Evolutionary conservation across 768 basidiomycete genomes (phyloP), one percentile per base, ranked within the genome.

Genomic region (Wakefieldia striispora): DNA sequence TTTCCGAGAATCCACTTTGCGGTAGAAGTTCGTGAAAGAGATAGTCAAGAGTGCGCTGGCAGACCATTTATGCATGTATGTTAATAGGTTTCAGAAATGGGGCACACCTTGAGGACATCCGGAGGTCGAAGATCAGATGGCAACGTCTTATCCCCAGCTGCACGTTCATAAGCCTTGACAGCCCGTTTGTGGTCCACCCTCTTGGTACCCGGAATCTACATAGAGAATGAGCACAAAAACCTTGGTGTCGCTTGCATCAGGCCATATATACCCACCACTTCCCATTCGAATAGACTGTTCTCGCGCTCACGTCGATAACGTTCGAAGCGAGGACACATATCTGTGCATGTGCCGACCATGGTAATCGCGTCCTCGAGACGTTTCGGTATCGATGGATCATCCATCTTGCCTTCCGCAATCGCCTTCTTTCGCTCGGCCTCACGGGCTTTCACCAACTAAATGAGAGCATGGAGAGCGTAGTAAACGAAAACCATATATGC

Each of bases 311-410:
- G 79, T 55, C 92, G 79, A 66, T 95, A 94, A 23, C 90, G 79
- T 68, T 98, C 95, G 61, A 91, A 97, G 36, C 88, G 82, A 3
- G 95, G 94, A 64, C 95, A 97, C 93, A 97, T 97, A 52, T 90
- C 86, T 72, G 77, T 70, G 62, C 95, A 98, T 1, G 92, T 95
- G 20, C 95, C 95, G 13, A 90, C 81, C 65, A 97, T 86, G n/a
- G 86, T 86, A 47, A 95, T 93, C 16, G 95, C 94, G 55, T 95
- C 86, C 57, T 90, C 90, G 3, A 97, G 76, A 13, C 86, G 78
- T 62, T 87, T 86, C 2, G 87, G 83, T 10, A 85, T 84, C 36
- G 78, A 62, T 0, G 93, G 94, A 62, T 92, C 91, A 54, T 91
- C 88, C 81, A 97, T 93, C 61, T 88, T 84, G 6, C 92, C 91